Percentiles rank a stretch among this genome's conserved stretches.
Evolutionary conservation across 2,329 filamentous ascomycete genomes (phyloP).

Genomic region (Rutstroemia sydowiana): DNA sequence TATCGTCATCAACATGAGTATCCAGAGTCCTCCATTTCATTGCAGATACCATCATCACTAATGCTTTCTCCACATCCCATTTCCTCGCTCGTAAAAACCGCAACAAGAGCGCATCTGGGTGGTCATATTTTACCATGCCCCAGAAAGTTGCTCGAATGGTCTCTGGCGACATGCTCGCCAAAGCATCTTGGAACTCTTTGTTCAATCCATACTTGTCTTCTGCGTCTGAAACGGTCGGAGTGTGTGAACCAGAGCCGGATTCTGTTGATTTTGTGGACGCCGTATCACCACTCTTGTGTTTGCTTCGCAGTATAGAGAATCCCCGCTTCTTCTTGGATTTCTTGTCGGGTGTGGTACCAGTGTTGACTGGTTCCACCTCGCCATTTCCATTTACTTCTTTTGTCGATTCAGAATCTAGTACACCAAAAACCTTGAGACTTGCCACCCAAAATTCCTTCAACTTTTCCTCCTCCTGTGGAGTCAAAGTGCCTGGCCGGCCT

Average conservation of each 20-base stretch:
- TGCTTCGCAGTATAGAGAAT: conserved; percentile 60
- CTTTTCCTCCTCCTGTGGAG: conserved; percentile 81
- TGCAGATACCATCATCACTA: conserved; percentile 90
- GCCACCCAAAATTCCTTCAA: conserved; percentile 79
- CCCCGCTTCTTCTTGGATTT: conserved; percentile 67
- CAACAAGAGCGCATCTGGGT: conserved; percentile 78
- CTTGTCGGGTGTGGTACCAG: conserved; percentile 27
- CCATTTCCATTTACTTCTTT: conserved; percentile 26
- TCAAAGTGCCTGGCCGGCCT: conserved; percentile 79
- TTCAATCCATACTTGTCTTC: conserved; percentile 93
- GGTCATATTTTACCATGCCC: conserved; percentile 91
- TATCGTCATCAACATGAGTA: conserved; percentile 82
- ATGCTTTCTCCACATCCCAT: conserved; percentile 89
- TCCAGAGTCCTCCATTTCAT: conserved; percentile 84
- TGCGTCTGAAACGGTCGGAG: conserved; percentile 32
- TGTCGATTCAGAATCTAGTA: no score
- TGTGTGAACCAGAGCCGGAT: conserved; percentile 6
- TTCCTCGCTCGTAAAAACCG: conserved; percentile 84
- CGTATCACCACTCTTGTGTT: conserved; percentile 46
- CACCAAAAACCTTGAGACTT: conserved; percentile 68
- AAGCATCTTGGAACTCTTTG: conserved; percentile 75
- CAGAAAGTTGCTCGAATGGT: conserved; percentile 76
- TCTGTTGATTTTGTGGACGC: conserved; percentile 32
- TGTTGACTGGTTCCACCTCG: conserved; percentile 16
- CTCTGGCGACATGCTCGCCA: conserved; percentile 71